Evolutionary conservation across 306 rosid genomes (phyloP), one percentile per base, ranked within the genome.

Genomic region (Hippophae tibetana): DNA sequence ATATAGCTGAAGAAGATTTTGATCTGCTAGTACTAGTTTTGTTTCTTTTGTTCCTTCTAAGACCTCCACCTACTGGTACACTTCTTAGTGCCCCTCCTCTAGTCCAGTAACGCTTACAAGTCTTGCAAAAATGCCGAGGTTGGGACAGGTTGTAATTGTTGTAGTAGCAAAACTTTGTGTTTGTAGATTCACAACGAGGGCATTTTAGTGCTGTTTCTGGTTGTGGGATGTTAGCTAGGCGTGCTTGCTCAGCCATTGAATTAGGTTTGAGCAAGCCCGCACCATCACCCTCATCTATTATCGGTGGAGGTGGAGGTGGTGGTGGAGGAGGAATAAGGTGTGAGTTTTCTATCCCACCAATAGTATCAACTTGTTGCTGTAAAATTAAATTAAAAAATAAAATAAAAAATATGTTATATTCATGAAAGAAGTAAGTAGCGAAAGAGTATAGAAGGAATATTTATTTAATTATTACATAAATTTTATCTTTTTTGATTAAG

Each of bases 31-130:
- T 77, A 31, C 51, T 54, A 8, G 55, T 27, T 57, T 80, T 89
- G 76, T 47, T 82, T 66, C 90, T 80, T 48, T 80, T 86, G 72
- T 90, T 86, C 60, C 82, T 84, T 62, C 97, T 69, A 56, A 94
- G 82, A 8, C 97, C 97, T 23, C 97, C 97, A 1, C 97, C 97
- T 0, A 90, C 95, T 0, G 97, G 97, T 8, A 90, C 97, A 55
- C 68, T 90, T 50, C 97, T 71, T 27, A 90, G 76, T 7, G 95
- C 86, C 42, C 97, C 97, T 0, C 97, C 97, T 56, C 78, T 74
- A 1, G 97, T 90, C 97, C 97, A 90, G 67, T 90, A 90, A 1
- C 97, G 94, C 7, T 94, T 79, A 38, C 97, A 90, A 8, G 88
- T 77, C 80, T 86, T 86, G 80, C 97, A 90, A 60, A 84, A 86